Evolutionary conservation across 805 yeast genomes (phyloP).

Genomic region (Peterozyma toletana): DNA sequence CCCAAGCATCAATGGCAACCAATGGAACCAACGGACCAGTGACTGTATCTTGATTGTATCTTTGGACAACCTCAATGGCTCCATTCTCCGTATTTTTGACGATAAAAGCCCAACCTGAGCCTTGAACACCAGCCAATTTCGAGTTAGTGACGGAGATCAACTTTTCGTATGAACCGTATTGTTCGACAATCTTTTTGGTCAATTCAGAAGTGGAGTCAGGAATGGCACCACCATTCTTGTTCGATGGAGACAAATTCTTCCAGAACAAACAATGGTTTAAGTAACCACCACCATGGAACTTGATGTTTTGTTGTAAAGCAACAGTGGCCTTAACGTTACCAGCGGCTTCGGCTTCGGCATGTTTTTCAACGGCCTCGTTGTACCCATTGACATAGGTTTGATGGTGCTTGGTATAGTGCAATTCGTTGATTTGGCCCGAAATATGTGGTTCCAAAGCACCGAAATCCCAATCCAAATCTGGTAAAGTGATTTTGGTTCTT

Average conservation of each 20-base stretch:
- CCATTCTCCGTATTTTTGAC: slow-evolving; percentile 75
- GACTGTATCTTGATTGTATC: slow-evolving; percentile 83
- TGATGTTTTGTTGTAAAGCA: slow-evolving; percentile 65
- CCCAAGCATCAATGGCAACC: slow-evolving; percentile 94
- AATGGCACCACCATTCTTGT: slow-evolving; percentile 69
- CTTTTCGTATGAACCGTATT: slow-evolving; percentile 69
- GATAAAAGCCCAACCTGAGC: slow-evolving; percentile 94
- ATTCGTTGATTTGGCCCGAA: slow-evolving; percentile 78
- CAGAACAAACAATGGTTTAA: slow-evolving; percentile 82
- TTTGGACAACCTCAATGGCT: slow-evolving; percentile 71
- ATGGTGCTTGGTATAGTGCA: slow-evolving; percentile 87
- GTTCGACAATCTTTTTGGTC: slow-evolving; percentile 47
- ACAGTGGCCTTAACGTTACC: slow-evolving; percentile 55
- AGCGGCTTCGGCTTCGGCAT: slow-evolving; percentile 52
- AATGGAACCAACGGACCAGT: slow-evolving; percentile 64
- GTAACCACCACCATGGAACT: slow-evolving; percentile 91
- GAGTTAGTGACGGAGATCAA: slow-evolving; percentile 58
- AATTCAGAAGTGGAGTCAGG: slow-evolving; percentile 51
- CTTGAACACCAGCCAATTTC: slow-evolving; percentile 81
- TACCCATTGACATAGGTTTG: slow-evolving; percentile 85
- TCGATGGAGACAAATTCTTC: slow-evolving; percentile 77
- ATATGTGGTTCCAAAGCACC: slow-evolving; percentile 83
- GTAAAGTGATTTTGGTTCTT: slow-evolving; percentile 68
- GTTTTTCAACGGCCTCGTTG: slow-evolving; percentile 71
- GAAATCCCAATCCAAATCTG: slow-evolving; percentile 78